phyloP scores from a whole-genome alignment of 208 protist species.

The Leishmania gerbilli region DNA sequence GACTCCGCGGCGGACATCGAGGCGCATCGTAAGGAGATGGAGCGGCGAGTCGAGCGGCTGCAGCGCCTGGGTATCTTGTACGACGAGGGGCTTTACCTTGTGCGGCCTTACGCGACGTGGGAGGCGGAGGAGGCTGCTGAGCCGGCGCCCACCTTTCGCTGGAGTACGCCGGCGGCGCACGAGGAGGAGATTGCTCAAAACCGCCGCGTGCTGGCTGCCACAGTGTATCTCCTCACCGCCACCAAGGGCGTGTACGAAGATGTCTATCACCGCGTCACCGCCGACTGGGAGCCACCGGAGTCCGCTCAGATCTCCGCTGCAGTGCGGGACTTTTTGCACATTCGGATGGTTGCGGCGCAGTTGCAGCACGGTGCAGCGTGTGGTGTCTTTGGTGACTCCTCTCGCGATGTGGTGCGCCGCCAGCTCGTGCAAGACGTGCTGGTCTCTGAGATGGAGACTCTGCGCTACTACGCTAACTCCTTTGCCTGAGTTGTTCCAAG shows the following conservation, averaged over 20 bases:
- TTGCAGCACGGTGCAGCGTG: constrained; percentile 13
- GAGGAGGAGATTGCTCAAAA: constrained; percentile 35
- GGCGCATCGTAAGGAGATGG: constrained; percentile 23
- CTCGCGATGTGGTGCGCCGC: constrained; percentile 22
- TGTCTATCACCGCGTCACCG: constrained; percentile 42
- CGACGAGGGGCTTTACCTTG: constrained; percentile 84
- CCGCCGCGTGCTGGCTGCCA: constrained; percentile 37
- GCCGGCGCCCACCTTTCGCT: constrained; percentile 12
- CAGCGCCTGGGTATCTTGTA: constrained; percentile 79
- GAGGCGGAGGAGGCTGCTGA: constrained; percentile 25
- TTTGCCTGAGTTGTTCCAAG: constrained; percentile 1
- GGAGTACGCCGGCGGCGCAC: constrained; percentile 22
- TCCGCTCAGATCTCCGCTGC: constrained; percentile 6
- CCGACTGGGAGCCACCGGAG: constrained; percentile 45
- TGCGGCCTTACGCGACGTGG: constrained; percentile 35
- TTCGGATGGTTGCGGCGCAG: constrained; percentile 16
- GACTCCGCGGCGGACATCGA: constrained; percentile 1
- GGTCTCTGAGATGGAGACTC: constrained; percentile 48
- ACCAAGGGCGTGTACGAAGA: constrained; percentile 25
- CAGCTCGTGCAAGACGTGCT: constrained; percentile 40
- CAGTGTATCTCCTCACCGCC: constrained; percentile 21
- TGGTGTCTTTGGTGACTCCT: constrained; percentile 21
- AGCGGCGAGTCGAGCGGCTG: constrained; percentile 59
- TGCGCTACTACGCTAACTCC: constrained; percentile 27
- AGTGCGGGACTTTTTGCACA: constrained; percentile 23